Percentiles rank a stretch among this genome's conserved stretches.
phyloP scores from a whole-genome alignment of 2,329 filamentous ascomycete species.

The Hortaea werneckii region DNA sequence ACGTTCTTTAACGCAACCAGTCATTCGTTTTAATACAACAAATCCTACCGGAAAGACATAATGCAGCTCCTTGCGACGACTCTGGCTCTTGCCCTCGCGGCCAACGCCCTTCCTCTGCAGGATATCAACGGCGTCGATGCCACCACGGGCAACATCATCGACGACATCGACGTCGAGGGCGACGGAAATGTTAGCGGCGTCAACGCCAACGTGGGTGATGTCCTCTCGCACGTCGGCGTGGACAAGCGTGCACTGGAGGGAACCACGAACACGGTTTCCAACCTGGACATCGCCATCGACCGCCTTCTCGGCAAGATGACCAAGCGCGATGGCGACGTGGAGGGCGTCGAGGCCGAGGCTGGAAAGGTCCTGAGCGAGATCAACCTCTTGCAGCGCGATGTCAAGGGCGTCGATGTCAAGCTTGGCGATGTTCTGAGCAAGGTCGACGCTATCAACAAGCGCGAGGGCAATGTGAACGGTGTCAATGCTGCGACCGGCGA shows the following conservation, averaged over 20 bases:
- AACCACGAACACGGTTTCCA: too few species aligned
- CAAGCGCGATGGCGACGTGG: neutral
- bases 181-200: neutral
- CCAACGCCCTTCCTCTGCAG: neutral
- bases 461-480: neutral
- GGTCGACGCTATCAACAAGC: neutral
- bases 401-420: neutral
- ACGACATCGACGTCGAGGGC: neutral
- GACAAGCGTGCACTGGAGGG: neutral
- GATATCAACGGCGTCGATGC: neutral
- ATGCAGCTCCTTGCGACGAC: neutral
- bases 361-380: neutral
- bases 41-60: neutral
- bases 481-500: neutral
- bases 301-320: too few species aligned
- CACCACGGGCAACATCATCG: neutral
- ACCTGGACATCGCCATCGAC: too few species aligned
- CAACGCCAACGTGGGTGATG: neutral
- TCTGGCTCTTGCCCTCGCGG: neutral
- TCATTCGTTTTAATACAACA: neutral
- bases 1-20: neutral
- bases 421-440: neutral
- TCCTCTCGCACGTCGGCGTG: neutral
- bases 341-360: neutral
- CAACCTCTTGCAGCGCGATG: neutral